Conservation (phyloP, 1,284 basidiomycete genomes). For the Gomphus bonarii region DNA sequence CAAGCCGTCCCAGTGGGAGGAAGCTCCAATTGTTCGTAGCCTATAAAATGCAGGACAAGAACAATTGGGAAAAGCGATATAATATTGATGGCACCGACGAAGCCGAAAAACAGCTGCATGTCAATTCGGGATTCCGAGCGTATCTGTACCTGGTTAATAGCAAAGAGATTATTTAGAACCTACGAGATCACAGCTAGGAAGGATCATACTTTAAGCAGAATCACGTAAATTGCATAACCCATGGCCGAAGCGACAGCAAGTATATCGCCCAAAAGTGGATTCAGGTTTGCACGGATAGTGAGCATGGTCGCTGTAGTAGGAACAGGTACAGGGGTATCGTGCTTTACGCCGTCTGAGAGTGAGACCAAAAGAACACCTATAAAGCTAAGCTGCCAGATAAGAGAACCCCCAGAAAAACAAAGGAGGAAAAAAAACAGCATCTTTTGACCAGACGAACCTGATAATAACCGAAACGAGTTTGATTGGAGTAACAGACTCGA, state of each 20-base stretch:
- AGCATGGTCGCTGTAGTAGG: neutral
- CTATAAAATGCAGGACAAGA: constrained; percentile 67
- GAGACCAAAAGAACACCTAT: constrained; percentile 82
- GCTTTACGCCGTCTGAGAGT: constrained; percentile 52
- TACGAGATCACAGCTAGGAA: neutral
- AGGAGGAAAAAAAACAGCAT: neutral
- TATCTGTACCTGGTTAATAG: constrained; percentile 42
- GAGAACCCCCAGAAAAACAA: neutral
- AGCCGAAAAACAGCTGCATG: constrained; percentile 92
- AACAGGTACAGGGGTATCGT: constrained; percentile 7
- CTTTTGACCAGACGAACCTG: constrained; percentile 42
- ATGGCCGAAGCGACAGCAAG: constrained; percentile 77
- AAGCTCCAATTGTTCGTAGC: constrained; percentile 67
- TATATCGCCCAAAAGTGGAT: constrained; percentile 59
- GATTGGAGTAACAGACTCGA: constrained; percentile 67
- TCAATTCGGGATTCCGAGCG: constrained; percentile 77
- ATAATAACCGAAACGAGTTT: constrained; percentile 77
- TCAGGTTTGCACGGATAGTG: constrained; percentile 10
- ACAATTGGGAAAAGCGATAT: constrained; percentile 75
- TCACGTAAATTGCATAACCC: constrained; percentile 89
- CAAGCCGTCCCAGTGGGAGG: constrained; percentile 55
- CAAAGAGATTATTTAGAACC: neutral
- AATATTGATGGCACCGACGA: constrained; percentile 88
- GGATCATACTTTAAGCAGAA: constrained; percentile 60
- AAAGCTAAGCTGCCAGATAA: constrained; percentile 44